Base-by-base conservation (phyloP, 352 stramenopile species). In the Globisporangium camurandrum region DNA sequence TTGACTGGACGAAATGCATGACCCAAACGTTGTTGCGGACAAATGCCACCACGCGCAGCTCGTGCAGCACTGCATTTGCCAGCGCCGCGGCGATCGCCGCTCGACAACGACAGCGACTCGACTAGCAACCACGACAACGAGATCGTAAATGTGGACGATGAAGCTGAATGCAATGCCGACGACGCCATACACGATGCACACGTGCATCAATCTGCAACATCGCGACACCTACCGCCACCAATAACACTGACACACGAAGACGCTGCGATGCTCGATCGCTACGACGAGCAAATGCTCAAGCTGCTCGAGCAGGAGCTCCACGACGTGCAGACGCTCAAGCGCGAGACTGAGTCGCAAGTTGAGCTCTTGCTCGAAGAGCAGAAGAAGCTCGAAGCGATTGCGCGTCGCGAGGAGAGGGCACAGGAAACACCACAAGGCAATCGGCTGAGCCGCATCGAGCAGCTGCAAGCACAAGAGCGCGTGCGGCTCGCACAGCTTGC, bases 381-480 rank as follows among this genome's bases (percentile, higher is more conserved):
- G 38, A 74, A 66, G 56, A 44, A 67, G 30, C 40, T 84, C 22
- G 65, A 79, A 66, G 54, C 72, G 39, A 62, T 72, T 42, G 58
- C 65, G 50, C 60, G 51, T 14, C 62, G 68, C 12, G 46, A 51
- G 20, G 63, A 66, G 42, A 52, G 63, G 36, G 56, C 65, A 20
- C 57, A 73, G 51, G 17, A 23, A 41, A 17, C 48, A 52, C 26
- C 53, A 0, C 34, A 69, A 2, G 34, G 45, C 24, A 69, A 19
- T 22, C 69, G 71, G 37, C 71, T 79, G 17, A 71, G 63, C 16
- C 78, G 78, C 26, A 75, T 90, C 57, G 27, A 84, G 52, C 63
- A 80, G 20, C 60, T 90, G 7, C 78, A 88, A 50, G 67, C 70
- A n/a, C 60, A 82, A 16, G 71, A 80, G 45, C 63, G 67, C n/a